Evolutionary conservation across 2,329 filamentous ascomycete species (phyloP).

Genomic region (Paraphaeosphaeria minitans): DNA sequence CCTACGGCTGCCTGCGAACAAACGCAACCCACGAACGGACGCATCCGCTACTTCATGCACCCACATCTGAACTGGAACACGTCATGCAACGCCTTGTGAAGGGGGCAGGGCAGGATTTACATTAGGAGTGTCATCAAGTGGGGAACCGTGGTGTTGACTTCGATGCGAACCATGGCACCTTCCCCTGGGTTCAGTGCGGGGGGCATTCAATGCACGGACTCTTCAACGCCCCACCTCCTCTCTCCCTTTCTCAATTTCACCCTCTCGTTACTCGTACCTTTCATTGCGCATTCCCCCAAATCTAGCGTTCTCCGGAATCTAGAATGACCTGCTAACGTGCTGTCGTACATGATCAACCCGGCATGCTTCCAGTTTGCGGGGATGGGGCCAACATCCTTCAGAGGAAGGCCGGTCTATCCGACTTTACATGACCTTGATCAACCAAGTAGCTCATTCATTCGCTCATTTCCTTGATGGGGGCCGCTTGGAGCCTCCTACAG

Average conservation of each 20-base stretch:
- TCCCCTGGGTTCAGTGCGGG: slow-evolving; percentile 4
- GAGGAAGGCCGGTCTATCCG: background rate
- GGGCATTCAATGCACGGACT: background rate
- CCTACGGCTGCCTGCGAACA: background rate
- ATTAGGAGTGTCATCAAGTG: background rate
- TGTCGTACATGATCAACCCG: background rate
- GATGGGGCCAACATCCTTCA: background rate
- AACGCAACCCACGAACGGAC: background rate
- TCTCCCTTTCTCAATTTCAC: background rate
- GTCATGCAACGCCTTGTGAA: background rate
- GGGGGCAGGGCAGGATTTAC: background rate
- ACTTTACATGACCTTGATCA: background rate
- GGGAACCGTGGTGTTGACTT: background rate
- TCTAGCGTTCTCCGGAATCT: too few relatives aligned
- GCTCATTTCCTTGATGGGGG: background rate
- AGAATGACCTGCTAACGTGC: background rate
- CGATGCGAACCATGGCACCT: background rate
- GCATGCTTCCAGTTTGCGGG: background rate
- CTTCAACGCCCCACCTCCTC: background rate
- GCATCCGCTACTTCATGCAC: background rate
- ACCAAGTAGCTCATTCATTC: background rate
- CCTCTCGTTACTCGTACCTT: background rate
- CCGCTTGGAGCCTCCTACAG: background rate
- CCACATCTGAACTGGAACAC: background rate
- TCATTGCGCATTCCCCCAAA: background rate